phyloP scores from a whole-genome alignment of 2,329 filamentous ascomycete species.

The Niveomyces coronatus region DNA sequence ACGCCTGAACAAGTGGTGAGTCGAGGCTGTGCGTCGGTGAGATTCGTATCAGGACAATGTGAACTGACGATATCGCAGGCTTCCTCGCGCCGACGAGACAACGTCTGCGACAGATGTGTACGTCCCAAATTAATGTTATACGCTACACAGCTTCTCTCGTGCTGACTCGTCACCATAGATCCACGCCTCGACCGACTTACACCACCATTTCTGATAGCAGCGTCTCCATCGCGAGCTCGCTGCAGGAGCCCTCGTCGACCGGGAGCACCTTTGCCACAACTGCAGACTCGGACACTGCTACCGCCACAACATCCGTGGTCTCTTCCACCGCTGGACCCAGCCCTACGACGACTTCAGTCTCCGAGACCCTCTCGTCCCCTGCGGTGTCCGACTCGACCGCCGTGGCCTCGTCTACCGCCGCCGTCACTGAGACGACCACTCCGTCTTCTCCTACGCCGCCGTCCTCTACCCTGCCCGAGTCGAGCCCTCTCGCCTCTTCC shows the following conservation, averaged over 20 bases:
- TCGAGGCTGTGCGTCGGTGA: conserved; percentile 7
- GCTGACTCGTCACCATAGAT: conserved; percentile 5
- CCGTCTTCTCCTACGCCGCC: not conserved
- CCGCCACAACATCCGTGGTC: not conserved
- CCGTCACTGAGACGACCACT: not conserved
- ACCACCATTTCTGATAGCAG: conserved; percentile 15
- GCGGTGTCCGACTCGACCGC: not conserved
- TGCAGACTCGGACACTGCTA: not conserved
- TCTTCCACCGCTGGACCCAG: not conserved
- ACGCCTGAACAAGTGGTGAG: conserved; percentile 20
- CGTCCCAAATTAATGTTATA: not conserved
- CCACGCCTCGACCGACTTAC: conserved; percentile 17
- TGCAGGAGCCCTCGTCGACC: not conserved
- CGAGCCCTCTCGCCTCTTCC: not conserved
- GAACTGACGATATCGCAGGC: not conserved
- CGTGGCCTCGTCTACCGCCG: not conserved
- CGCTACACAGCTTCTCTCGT: conserved; percentile 10
- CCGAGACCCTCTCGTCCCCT: not conserved
- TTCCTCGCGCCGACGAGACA: not conserved
- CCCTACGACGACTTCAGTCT: not conserved
- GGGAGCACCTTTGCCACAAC: not conserved
- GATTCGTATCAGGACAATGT: not conserved
- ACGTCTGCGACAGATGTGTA: not conserved
- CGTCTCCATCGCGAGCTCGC: conserved; percentile 12
- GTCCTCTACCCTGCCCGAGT: not conserved